Evolutionary conservation across 306 rosid species (phyloP).

Genomic region (Sindora glabra): DNA sequence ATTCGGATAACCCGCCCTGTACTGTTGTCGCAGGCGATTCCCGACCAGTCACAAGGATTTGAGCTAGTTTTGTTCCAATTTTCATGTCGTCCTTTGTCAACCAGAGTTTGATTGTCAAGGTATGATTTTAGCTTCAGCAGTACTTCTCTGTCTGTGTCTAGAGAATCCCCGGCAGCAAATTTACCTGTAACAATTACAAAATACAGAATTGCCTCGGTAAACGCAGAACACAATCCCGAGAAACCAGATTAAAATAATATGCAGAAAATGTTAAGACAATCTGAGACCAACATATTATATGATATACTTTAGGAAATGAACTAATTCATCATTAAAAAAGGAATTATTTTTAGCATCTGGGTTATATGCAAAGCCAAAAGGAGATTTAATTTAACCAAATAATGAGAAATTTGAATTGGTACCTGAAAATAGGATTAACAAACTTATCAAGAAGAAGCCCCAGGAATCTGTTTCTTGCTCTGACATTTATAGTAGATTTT

Average conservation of each 20-base stretch:
- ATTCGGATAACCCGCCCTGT: constrained; percentile 55
- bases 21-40: constrained; percentile 39
- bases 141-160: constrained; percentile 50
- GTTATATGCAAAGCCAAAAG: background rate
- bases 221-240: constrained; percentile 4
- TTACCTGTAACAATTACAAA: constrained; percentile 14
- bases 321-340: background rate
- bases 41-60: constrained; percentile 63
- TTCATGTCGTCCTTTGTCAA: constrained; percentile 54
- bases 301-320: background rate
- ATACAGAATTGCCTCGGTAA: constrained; percentile 3
- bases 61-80: constrained; percentile 41
- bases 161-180: constrained; percentile 41
- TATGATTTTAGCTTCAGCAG: constrained; percentile 46
- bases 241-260: constrained; percentile 1
- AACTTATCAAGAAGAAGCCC: constrained; percentile 21
- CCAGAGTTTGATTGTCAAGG: constrained; percentile 35
- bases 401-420: too few species aligned
- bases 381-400: too few species aligned
- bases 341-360: background rate
- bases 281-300: background rate
- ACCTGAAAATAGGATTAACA: constrained; percentile 48
- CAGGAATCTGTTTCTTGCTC: constrained; percentile 36
- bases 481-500: constrained; percentile 44
- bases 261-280: constrained; percentile 10